phyloP scores from a whole-genome alignment of 176 grass and related monocot genomes.

The Carex parvula region DNA sequence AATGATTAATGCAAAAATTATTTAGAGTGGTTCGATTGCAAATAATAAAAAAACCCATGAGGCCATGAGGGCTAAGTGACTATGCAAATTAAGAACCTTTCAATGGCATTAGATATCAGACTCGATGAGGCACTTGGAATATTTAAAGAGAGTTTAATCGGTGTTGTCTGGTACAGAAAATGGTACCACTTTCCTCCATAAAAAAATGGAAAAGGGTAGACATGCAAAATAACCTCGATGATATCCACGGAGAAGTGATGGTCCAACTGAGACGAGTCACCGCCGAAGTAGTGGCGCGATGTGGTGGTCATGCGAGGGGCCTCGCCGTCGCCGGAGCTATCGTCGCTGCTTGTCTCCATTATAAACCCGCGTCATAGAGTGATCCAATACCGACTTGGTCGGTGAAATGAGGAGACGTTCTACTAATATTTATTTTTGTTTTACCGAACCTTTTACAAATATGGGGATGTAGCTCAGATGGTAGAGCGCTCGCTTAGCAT shows the following conservation, averaged over 20 bases:
- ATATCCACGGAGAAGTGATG: conserved; percentile 58
- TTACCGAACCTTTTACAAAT: too few species aligned
- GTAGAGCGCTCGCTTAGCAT: conserved; percentile 61
- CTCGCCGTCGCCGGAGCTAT: neutral
- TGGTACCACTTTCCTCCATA: too few species aligned
- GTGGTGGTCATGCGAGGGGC: conserved; percentile 39
- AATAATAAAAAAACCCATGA: neutral
- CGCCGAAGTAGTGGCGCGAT: conserved; percentile 72
- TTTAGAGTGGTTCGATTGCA: neutral
- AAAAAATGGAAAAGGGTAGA: neutral
- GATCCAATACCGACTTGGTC: neutral
- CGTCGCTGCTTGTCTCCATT: neutral
- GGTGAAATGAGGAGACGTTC: too few species aligned
- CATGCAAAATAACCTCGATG: conserved; percentile 45
- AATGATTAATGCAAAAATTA: neutral
- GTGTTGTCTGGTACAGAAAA: neutral
- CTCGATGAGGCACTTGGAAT: neutral
- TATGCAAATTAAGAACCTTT: neutral
- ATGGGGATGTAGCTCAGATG: conserved; percentile 55
- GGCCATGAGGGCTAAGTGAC: neutral
- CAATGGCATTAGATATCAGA: neutral
- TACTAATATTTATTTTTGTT: too few species aligned
- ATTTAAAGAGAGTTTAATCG: neutral
- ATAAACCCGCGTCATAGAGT: neutral
- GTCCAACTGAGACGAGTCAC: conserved; percentile 31